Evolutionary conservation across 176 grass and related monocot genomes (phyloP).

Genomic region (Melocanna baccifera): DNA sequence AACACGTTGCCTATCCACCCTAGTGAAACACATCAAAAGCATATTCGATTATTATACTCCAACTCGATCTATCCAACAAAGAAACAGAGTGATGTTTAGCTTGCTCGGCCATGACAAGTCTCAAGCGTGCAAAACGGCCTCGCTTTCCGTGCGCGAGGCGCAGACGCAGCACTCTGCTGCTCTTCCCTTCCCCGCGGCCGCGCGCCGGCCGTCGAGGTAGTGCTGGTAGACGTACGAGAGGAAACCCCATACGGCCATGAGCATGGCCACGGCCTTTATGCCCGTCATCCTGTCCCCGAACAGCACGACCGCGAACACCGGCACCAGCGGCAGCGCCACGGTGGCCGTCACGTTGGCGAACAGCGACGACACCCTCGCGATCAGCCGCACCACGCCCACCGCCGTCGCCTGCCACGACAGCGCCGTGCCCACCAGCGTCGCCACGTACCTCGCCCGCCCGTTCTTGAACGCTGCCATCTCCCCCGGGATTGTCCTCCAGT

Average conservation of each 20-base stretch:
- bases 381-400: constrained; percentile 41
- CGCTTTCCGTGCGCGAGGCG: background rate
- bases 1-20: background rate
- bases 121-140: background rate
- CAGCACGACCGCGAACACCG: constrained; percentile 67
- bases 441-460: constrained; percentile 54
- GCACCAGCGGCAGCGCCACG: constrained; percentile 58
- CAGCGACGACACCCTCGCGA: constrained; percentile 59
- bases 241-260: constrained; percentile 88
- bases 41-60: background rate
- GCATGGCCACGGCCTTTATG: constrained; percentile 60
- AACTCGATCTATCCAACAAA: no score
- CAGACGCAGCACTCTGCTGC: constrained; percentile 24
- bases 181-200: background rate
- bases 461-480: constrained; percentile 56
- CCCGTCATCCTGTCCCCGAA: constrained; percentile 78
- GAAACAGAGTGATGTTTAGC: background rate
- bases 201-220: constrained; percentile 50
- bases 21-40: background rate
- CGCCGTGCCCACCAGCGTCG: constrained; percentile 52
- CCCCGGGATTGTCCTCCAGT: constrained; percentile 37
- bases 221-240: constrained; percentile 82
- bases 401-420: constrained; percentile 55
- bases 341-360: constrained; percentile 85
- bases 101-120: background rate